Evolutionary conservation across 768 basidiomycete species (phyloP).

Genomic region (Brasilioporus rufonigricans): DNA sequence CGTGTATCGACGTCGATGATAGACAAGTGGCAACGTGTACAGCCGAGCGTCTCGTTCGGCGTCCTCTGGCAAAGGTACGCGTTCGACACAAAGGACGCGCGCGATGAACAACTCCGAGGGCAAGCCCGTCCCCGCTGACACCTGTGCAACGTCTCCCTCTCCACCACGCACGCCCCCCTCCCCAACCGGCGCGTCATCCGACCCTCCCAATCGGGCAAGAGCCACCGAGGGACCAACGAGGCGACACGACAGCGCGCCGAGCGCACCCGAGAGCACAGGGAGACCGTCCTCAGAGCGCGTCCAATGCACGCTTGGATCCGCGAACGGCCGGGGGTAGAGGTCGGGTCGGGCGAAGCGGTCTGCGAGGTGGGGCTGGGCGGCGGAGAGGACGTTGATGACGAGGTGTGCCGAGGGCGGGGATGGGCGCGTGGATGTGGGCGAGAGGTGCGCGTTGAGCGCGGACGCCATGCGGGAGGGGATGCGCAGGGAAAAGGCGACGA

Average conservation of each 20-base stretch:
- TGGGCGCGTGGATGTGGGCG: not conserved
- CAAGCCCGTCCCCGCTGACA: conserved; percentile 32
- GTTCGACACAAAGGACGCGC: conserved; percentile 63
- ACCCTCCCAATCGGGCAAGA: conserved; percentile 50
- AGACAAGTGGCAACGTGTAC: conserved; percentile 55
- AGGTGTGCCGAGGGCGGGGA: conserved; percentile 43
- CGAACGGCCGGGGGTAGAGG: conserved; percentile 61
- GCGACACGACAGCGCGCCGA: conserved; percentile 74
- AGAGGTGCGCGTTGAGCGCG: conserved; percentile 40
- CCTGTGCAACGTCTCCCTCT: conserved; percentile 10
- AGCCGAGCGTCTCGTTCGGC: conserved; percentile 8
- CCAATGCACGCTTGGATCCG: conserved; percentile 34
- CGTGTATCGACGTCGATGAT: conserved; percentile 59
- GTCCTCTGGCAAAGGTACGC: conserved; percentile 28
- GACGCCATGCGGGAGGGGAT: conserved; percentile 87
- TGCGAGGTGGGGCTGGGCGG: conserved; percentile 60
- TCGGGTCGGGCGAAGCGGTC: conserved; percentile 72
- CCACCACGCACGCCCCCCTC: not conserved
- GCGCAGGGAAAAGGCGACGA: conserved; percentile 87
- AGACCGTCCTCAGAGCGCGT: conserved; percentile 49
- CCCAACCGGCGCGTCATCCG: conserved; percentile 16
- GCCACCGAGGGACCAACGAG: conserved; percentile 61
- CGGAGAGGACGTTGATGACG: conserved; percentile 79
- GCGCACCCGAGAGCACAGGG: conserved; percentile 53
- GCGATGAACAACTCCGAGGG: conserved; percentile 81